Base-by-base conservation (phyloP, 352 stramenopile species). In the Phytophthora sp. region DNA sequence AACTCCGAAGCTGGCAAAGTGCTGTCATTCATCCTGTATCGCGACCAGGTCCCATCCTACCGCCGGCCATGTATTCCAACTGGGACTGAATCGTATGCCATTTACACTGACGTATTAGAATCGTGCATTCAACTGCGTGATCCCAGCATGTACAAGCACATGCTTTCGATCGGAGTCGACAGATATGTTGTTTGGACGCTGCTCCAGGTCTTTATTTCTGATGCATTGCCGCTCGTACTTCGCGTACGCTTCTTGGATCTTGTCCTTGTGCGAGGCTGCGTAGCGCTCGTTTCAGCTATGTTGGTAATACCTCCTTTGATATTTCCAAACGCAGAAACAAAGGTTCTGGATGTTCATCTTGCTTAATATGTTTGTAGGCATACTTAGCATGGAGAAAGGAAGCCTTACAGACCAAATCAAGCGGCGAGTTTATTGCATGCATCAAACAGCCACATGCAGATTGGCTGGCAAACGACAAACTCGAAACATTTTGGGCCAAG, bases 1-100 rank as follows among this genome's bases (percentile, higher is more conserved):
- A 79, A 75, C 35, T 46, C 54, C 4, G 77, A 87, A 20, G 65
- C 67, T 43, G 63, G 49, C 50, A 82, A 78, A 35, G 50, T 87
- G 4, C 42, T 87, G 11, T 76, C 74, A 0, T 84, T 87, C 44
- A 66, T 87, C 18, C 41, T 87, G 0, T 87, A 83, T 59, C 70
- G 77, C 5, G 77, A 87, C 28, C 74, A 83, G 43, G 75, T 76
- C 26, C 49, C 71, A 34, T 74, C 71, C 11, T 83, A 87, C 53
- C 53, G 61, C 7, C 69, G 72, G 8, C 54, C 74, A 10, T 82
- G 74, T 31, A 79, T 84, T 21, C 71, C 77, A 4, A 75, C 64
- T 11, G 71, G 71, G 9, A 52, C 34, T 2, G 66, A 79, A 26
- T 59, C 75, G 2, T 72, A 58, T 24, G 52, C 56, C 4, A 81